A percentile compares a stretch with the other conserved stretches of the same genome.
These are phyloP conservation scores for Entoloma clypeatum DNA, from an alignment of 1,284 basidiomycete genomes.

Conservation along the genomic window DNA sequence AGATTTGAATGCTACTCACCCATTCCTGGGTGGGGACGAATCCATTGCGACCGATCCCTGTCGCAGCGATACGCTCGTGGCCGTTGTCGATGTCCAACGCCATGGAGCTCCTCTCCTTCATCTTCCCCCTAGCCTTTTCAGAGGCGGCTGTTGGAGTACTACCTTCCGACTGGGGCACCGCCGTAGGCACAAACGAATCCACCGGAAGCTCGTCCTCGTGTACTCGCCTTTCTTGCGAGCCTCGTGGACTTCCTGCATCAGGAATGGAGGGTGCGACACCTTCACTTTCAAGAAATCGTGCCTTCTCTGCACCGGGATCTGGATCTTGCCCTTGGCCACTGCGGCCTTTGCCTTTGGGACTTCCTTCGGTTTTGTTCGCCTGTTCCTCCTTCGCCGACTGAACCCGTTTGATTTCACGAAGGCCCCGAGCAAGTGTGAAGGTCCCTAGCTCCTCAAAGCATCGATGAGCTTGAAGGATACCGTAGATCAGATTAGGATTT, in stretches of 20 bases:
- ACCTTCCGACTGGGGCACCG: constrained; percentile 27
- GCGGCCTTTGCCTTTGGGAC: constrained; percentile 34
- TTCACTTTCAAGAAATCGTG: constrained; percentile 52
- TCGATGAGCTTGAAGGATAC: constrained; percentile 78
- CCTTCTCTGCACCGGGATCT: constrained; percentile 57
- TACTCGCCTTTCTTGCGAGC: constrained; percentile 16
- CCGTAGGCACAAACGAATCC: constrained; percentile 37
- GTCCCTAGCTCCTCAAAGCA: constrained; percentile 85
- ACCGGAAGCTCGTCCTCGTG: constrained; percentile 17
- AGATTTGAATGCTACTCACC: constrained; percentile 51
- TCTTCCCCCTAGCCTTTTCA: constrained; percentile 87
- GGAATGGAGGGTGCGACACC: constrained; percentile 24
- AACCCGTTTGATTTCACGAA: constrained; percentile 78
- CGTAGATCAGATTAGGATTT: constrained; percentile 88
- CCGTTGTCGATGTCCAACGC: constrained; percentile 58
- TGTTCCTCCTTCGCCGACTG: constrained; percentile 72
- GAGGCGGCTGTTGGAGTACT: constrained; percentile 43
- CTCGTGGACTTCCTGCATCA: constrained; percentile 17
- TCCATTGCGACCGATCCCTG: constrained; percentile 77
- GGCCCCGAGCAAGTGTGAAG: constrained; percentile 79
- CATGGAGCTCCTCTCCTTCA: constrained; percentile 63
- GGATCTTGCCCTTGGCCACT: constrained; percentile 31
- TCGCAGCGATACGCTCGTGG: constrained; percentile 59
- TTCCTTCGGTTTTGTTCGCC: constrained; percentile 36
- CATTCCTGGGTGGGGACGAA: constrained; percentile 94